Evolutionary conservation across 371 early-diverging fungal genomes (phyloP).

Genomic region (Circinella minor): DNA sequence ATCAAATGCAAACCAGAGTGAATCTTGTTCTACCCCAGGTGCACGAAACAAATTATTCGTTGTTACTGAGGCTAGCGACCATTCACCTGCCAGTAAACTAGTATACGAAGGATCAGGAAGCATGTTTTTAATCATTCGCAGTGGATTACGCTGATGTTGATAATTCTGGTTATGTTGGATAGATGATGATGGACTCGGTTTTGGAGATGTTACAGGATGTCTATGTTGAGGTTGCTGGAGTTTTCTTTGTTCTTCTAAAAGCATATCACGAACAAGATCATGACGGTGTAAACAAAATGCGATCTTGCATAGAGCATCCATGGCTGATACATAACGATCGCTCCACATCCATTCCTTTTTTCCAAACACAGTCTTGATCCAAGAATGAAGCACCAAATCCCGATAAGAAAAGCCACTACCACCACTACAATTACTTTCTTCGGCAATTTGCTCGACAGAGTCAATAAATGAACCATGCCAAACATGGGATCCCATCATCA

Average conservation of each 20-base stretch:
- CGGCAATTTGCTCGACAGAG: constrained; percentile 31
- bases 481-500: constrained; percentile 37
- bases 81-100: constrained; percentile 58
- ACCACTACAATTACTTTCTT: constrained; percentile 6
- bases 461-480: constrained; percentile 50
- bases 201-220: constrained; percentile 28
- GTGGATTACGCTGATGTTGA: constrained; percentile 26
- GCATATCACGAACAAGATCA: constrained; percentile 30
- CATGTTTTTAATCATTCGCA: constrained; percentile 39
- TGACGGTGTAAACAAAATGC: constrained; percentile 32
- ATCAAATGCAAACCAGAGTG: constrained; percentile 65
- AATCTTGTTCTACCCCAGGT: constrained; percentile 50
- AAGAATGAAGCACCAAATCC: constrained; percentile 48
- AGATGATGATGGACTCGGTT: constrained; percentile 14
- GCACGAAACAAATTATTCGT: constrained; percentile 49
- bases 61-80: constrained; percentile 55
- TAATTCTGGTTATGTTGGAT: constrained; percentile 23
- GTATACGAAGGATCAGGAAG: constrained; percentile 51
- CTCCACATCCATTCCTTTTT: constrained; percentile 53
- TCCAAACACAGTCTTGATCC: constrained; percentile 42
- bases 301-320: constrained; percentile 40
- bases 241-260: constrained; percentile 32
- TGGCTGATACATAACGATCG: constrained; percentile 27
- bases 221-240: constrained; percentile 17
- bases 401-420: constrained; percentile 53